These are phyloP conservation scores for Rosa multiflora DNA, from an alignment of 306 rosid genomes.

Conservation along the genomic window DNA sequence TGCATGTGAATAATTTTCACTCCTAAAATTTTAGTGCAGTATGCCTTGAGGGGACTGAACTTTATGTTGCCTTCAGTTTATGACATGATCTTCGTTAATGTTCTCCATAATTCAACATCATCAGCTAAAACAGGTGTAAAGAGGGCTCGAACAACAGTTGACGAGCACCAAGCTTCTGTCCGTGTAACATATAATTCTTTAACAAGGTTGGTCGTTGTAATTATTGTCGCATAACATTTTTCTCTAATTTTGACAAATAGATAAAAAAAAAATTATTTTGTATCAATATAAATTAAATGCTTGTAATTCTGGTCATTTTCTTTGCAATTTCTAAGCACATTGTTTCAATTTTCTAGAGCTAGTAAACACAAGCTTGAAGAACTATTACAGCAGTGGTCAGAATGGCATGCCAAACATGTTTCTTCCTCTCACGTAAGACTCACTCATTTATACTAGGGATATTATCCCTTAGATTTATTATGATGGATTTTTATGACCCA, in stretches of 20 bases:
- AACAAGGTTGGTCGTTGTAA: slow-evolving; percentile 61
- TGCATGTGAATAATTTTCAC: neutral
- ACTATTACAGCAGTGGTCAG: slow-evolving; percentile 84
- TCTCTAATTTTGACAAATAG: neutral
- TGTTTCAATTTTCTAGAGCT: slow-evolving; percentile 51
- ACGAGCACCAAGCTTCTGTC: slow-evolving; percentile 71
- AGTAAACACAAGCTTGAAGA: slow-evolving; percentile 87
- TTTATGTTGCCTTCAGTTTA: slow-evolving; percentile 6
- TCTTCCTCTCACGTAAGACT: slow-evolving; percentile 56
- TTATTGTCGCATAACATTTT: slow-evolving; percentile 6
- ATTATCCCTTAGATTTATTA: neutral
- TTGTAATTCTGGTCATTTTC: neutral
- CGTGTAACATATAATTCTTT: slow-evolving; percentile 59
- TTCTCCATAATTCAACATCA: slow-evolving; percentile 43
- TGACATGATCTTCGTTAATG: slow-evolving; percentile 12
- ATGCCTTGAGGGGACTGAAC: neutral
- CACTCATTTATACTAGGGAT: neutral
- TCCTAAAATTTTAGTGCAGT: neutral
- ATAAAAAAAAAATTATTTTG: neutral
- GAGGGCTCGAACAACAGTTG: slow-evolving; percentile 55
- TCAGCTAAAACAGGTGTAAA: slow-evolving; percentile 66
- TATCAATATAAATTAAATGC: neutral
- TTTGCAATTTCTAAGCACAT: slow-evolving; percentile 13
- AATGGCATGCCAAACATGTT: slow-evolving; percentile 76
- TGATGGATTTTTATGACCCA: neutral